Conservation (phyloP, 2,329 filamentous ascomycete species). For the Periglandula ipomoeae region DNA sequence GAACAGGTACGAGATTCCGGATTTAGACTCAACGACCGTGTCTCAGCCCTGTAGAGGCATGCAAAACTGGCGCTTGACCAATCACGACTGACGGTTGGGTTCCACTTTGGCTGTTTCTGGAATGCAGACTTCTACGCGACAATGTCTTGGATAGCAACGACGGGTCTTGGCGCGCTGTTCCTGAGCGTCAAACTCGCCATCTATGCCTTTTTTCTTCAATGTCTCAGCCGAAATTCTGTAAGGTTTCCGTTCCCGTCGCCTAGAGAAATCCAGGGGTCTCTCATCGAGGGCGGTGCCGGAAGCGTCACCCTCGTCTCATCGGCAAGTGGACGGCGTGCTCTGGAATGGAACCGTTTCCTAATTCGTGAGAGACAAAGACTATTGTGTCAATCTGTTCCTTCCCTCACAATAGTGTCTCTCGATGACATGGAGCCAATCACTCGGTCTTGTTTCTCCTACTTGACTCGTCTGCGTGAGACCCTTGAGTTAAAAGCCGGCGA, state of each 20-base stretch:
- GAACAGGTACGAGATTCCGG: constrained; percentile 1
- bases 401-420: neutral
- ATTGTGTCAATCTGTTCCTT: neutral
- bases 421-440: neutral
- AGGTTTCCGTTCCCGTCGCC: neutral
- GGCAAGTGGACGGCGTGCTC: neutral
- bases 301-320: neutral
- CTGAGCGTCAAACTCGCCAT: neutral
- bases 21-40: neutral
- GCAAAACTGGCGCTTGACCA: constrained; percentile 6
- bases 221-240: neutral
- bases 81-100: neutral
- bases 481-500: neutral
- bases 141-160: constrained; percentile 2
- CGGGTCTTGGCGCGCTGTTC: neutral
- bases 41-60: constrained; percentile 11
- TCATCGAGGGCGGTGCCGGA: neutral
- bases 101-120: constrained; percentile 6
- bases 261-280: neutral
- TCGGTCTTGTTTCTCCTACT: neutral
- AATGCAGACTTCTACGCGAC: constrained; percentile 7
- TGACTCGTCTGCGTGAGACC: neutral
- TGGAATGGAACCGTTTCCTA: constrained; percentile 1
- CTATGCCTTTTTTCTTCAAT: neutral
- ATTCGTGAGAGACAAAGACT: constrained; percentile 3